Base-by-base conservation (phyloP, 805 yeast species). In the Metschnikowia sp. region DNA sequence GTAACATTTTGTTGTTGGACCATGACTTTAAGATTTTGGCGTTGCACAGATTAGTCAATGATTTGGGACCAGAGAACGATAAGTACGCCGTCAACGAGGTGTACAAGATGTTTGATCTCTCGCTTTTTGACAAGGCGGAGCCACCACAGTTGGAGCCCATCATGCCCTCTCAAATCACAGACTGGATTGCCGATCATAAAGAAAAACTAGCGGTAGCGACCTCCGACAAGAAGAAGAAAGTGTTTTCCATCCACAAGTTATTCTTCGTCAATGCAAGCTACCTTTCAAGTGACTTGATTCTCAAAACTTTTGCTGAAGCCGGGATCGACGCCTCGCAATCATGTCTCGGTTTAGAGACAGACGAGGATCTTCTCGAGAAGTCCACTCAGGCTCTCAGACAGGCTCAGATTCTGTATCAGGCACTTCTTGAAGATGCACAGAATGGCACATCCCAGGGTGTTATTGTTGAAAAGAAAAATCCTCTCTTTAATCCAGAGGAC, bases 1-100 rank as follows among this genome's bases (percentile, higher is more conserved):
- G 99, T 28, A 92, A 92, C 61, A 79, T 92, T 45, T 70, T 92
- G 15, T 72, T 92, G 18, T 72, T 92, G 51, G 95, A 92, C 63
- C 76, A 80, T 29, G 77, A 83, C 18, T 65, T 74, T 50, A 82
- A 78, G 56, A 89, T 91, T 42, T 56, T 90, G 58, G 74, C 92
- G 0, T 68, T 90, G 29, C 91, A 86, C 61, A 80, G 97, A 65
- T 69, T 85, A 19, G 97, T 89, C 9, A 80, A 80, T 32, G 95
- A 86, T 45, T 79, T 83, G 58, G 86, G 79, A 33, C 50, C 56
- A 9, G 81, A 80, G 53, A 79, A 78, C 45, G 82, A 72, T 38
- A 74, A 74, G 48, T 83, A 83, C 60, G 87, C 88, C 1, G 91
- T 88, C 29, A 94, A 92, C 18, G 89, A 84, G 51, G 65, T 59